Conservation (phyloP, 2,329 filamentous ascomycete species). For the Phyllosticta citriasiana region DNA sequence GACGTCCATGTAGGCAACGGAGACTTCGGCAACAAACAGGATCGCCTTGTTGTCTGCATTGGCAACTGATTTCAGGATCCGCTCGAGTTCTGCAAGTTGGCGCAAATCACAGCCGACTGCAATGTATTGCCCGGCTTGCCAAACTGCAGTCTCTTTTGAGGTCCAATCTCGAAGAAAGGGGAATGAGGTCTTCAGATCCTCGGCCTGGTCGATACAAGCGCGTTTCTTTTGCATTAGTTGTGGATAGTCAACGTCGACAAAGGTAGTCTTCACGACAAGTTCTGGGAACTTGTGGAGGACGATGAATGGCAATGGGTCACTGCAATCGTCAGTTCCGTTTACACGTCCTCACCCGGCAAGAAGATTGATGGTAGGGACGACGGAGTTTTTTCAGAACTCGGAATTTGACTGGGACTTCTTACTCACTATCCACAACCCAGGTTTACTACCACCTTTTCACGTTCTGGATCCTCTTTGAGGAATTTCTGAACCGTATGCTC, state of each 20-base stretch:
- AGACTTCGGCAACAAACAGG: slow-evolving; percentile 81
- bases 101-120: slow-evolving; percentile 76
- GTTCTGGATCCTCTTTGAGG: slow-evolving; percentile 46
- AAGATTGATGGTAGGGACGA: no score
- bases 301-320: slow-evolving; percentile 81
- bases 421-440: slow-evolving; percentile 83
- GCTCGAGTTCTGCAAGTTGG: slow-evolving; percentile 51
- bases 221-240: slow-evolving; percentile 69
- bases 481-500: slow-evolving; percentile 67
- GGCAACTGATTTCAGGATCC: slow-evolving; percentile 38
- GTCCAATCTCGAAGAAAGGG: slow-evolving; percentile 19
- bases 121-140: slow-evolving; percentile 56
- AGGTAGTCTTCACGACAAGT: slow-evolving; percentile 50
- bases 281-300: slow-evolving; percentile 58
- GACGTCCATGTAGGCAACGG: slow-evolving; percentile 80
- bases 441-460: slow-evolving; percentile 66
- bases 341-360: no score
- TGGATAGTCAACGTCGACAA: slow-evolving; percentile 80
- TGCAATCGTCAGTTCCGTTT: slow-evolving; percentile 28
- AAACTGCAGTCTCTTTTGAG: slow-evolving; percentile 20
- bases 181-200: slow-evolving; percentile 38
- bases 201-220: slow-evolving; percentile 50
- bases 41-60: slow-evolving; percentile 36
- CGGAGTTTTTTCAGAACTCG: no score
- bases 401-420: slow-evolving; percentile 15